Percentiles rank a stretch among this genome's conserved stretches.
These are phyloP conservation scores for Xeromyces bisporus DNA, from an alignment of 495 filamentous ascomycete species.

Conservation along the genomic window DNA sequence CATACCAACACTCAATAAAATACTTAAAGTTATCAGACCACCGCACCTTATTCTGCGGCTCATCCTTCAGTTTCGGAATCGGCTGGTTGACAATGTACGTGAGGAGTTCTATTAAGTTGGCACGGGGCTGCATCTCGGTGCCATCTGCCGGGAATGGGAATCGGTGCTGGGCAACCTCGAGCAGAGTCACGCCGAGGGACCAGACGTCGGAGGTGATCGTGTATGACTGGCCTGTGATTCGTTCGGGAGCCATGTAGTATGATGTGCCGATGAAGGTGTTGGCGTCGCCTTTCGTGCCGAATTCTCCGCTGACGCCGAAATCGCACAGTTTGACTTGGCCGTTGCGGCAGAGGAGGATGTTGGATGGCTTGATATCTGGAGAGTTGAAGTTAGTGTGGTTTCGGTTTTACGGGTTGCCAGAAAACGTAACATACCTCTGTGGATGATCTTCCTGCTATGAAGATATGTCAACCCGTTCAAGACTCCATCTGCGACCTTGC, in stretches of 20 bases:
- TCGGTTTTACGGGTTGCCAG: no score
- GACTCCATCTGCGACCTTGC: constrained; percentile 92
- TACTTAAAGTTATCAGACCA: constrained; percentile 98
- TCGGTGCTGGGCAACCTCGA: constrained; percentile 93
- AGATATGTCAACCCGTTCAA: constrained; percentile 89
- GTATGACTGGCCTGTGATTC: constrained; percentile 92
- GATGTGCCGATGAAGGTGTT: constrained; percentile 98
- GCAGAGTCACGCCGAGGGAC: constrained; percentile 86
- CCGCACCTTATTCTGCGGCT: constrained; percentile 58
- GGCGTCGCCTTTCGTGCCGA: constrained; percentile 94
- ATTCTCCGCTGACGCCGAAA: constrained; percentile 94
- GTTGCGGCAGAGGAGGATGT: constrained; percentile 82
- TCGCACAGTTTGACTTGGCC: constrained; percentile 96
- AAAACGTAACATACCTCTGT: constrained; percentile 57
- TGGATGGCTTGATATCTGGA: constrained; percentile 89
- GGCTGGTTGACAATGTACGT: constrained; percentile 95
- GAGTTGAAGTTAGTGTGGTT: no score
- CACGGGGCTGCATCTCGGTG: constrained; percentile 74
- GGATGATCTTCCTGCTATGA: constrained; percentile 93
- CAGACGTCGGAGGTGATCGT: constrained; percentile 98
- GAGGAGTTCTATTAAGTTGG: constrained; percentile 81
- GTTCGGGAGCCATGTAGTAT: constrained; percentile 98
- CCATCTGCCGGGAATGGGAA: constrained; percentile 97
- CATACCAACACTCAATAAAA: constrained; percentile 98
- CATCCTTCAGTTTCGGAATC: constrained; percentile 91